Base-by-base conservation (phyloP, 331 rosid genomes). In the Spiraea crenata region DNA sequence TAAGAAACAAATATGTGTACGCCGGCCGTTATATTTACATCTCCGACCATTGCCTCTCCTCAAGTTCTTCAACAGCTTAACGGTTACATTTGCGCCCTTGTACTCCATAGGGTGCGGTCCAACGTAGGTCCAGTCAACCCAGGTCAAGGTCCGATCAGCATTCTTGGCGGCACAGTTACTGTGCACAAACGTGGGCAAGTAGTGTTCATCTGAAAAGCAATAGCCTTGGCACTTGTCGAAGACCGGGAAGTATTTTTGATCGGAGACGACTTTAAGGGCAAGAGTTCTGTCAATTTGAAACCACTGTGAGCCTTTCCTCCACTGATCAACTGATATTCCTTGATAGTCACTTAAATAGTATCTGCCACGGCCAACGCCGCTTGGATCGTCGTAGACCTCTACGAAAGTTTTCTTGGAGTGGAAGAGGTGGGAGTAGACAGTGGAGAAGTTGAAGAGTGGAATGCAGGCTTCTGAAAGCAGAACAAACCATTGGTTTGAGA, bases 231-330 rank as follows among this genome's bases (percentile, higher is more conserved):
- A 86, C 7, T 75, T 60, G 37, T 67, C 76, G 39, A 90, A 83
- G 5, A 77, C 5, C 7, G 81, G 82, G 79, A 77, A 90, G 51
- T 85, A 85, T 4, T 17, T 76, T 20, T 5, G 48, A 56, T 90
- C 92, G 3, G 96, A 84, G 0, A 93, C 85, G 0, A 89, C 84
- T 44, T 85, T 86, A 3, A 84, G 14, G 15, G 99, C 96, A 0
- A 88, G 82, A 1, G 67, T 74, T 41, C 99, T 61, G 45, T 79
- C 81, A 77, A 87, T 73, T 68, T 93, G 91, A 60, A 93, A 85
- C 97, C 99, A 93, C 9, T 93, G 99, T 0, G 92, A 93, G 4
- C 98, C 99, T 76, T 93, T 93, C 7, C 97, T 79, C 99, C 99
- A 93, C 41, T 90, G 91, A 2, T 16, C 16, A 0, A 93, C 54